Percentiles rank a stretch among this genome's conserved stretches.
These are phyloP conservation scores for Chiua virens DNA, from an alignment of 768 basidiomycete species.

Conservation along the genomic window DNA sequence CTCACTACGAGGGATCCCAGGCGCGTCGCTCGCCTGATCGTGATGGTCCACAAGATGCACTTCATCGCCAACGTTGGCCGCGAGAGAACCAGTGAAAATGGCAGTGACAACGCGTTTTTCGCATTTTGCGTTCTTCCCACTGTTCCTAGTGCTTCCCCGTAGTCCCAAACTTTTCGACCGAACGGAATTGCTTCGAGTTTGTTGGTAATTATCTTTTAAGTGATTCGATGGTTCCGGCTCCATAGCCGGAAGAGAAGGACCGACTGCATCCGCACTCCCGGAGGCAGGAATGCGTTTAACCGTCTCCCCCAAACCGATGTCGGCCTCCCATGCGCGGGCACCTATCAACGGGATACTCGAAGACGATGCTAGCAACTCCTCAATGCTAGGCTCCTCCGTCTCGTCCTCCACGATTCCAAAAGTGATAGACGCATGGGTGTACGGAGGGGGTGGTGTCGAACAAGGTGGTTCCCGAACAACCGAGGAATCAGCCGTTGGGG, in stretches of 20 bases:
- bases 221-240: background rate
- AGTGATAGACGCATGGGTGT: background rate
- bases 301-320: constrained; percentile 29
- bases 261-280: background rate
- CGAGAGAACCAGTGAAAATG: constrained; percentile 25
- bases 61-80: background rate
- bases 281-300: constrained; percentile 26
- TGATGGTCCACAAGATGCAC: background rate
- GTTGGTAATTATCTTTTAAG: background rate
- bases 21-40: background rate
- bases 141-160: constrained; percentile 8
- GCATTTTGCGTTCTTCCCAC: constrained; percentile 4
- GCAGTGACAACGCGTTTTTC: constrained; percentile 29
- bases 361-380: constrained; percentile 28
- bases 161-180: background rate
- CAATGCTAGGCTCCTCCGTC: constrained; percentile 28
- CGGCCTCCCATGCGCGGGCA: constrained; percentile 33
- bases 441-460: constrained; percentile 17
- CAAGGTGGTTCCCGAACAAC: constrained; percentile 1
- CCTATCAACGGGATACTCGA: constrained; percentile 20
- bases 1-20: background rate
- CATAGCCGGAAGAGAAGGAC: background rate
- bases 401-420: background rate
- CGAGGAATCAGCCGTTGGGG: background rate
- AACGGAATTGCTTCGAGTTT: background rate